A percentile compares a stretch with the other conserved stretches of the same genome.
Conservation (phyloP, 352 stramenopile genomes). For the Globisporangium lucens region DNA sequence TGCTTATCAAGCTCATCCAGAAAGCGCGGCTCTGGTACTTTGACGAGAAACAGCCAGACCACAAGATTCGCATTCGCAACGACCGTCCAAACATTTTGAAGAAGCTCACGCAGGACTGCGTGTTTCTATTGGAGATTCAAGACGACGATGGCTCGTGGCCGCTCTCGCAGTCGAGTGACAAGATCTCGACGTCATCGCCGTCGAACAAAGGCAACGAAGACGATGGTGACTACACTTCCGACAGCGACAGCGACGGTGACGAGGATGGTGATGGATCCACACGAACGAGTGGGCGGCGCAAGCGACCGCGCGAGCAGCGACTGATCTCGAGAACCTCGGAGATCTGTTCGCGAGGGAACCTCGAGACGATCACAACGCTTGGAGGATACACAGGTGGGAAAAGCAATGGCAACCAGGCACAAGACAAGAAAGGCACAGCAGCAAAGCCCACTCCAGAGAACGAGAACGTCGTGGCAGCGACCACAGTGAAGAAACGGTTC, state of each 20-base stretch:
- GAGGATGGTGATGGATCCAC: slow-evolving; percentile 18
- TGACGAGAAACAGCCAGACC: slow-evolving; percentile 58
- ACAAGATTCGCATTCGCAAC: slow-evolving; percentile 60
- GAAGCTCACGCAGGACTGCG: slow-evolving; percentile 66
- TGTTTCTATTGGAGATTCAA: slow-evolving; percentile 82
- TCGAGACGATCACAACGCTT: slow-evolving; percentile 52
- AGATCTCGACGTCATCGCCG: slow-evolving; percentile 29
- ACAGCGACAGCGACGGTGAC: slow-evolving; percentile 15
- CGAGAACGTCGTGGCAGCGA: slow-evolving; percentile 24
- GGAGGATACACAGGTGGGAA: slow-evolving; percentile 27
- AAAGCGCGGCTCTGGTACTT: slow-evolving; percentile 85
- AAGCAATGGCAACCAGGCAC: slow-evolving; percentile 6
- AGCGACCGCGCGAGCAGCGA: slow-evolving; percentile 40
- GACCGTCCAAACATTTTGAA: slow-evolving; percentile 46
- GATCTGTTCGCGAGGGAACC: slow-evolving; percentile 70
- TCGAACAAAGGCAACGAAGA: slow-evolving; percentile 20
- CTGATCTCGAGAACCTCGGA: slow-evolving; percentile 62
- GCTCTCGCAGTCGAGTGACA: slow-evolving; percentile 58
- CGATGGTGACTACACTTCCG: not conserved
- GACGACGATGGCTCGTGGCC: slow-evolving; percentile 85
- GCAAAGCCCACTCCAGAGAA: slow-evolving; percentile 18
- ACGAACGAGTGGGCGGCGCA: slow-evolving; percentile 20
- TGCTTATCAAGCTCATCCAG: slow-evolving; percentile 63
- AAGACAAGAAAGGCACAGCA: slow-evolving; percentile 9
- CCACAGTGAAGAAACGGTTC: slow-evolving; percentile 59